Evolutionary conservation across 2,329 filamentous ascomycete genomes (phyloP), one percentile per base, ranked within the genome.

Genomic region (Alternaria conjuncta): DNA sequence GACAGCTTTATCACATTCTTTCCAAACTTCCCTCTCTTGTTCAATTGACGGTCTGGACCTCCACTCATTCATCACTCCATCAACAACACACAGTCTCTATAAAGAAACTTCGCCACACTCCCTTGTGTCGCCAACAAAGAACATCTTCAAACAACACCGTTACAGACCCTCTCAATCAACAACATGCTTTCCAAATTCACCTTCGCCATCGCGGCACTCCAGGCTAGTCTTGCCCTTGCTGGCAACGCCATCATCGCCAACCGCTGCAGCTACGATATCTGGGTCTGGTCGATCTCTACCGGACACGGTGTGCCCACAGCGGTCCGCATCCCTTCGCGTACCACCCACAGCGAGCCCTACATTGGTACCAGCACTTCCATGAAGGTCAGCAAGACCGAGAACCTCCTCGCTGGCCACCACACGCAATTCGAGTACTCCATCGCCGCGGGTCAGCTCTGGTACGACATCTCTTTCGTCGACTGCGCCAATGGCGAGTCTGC

Each of bases 391-490:
- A 75, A 71, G 28, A 64, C 69, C 5, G 46, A 73, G 47, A 56
- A 67, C 51, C 62, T 75, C 20, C 13, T 66, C 20, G 55, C 51
- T 23, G 72, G 68, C 15, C 53, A 67, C 15, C 72, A 74, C 15
- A 75, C 73, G 4, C 73, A 76, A 46, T 74, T 75, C 50, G 72
- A 76, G 25, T 76, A 76, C 66, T 67, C 65, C 59, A 68, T 73
- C 41, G 61, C 60, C 13, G 57, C 54, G 13, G 61, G 58, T 49
- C 60, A 67, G 32, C 28, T 76, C 21, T 76, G 68, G 68, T 76
- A 70, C 63, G 71, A 76, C 55, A 71, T 76, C 55, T 75, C 72
- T 1, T 71, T 75, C 23, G 72, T 76, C 54, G 65, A 76, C 57
- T 76, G 73, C 54, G 72, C 71, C 5, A 61, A 69, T 7, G 71